Percentiles rank a stretch among this genome's conserved stretches.
phyloP scores from a whole-genome alignment of 2,329 filamentous ascomycete genomes.

The Arthrobotrys pseudoclavata region DNA sequence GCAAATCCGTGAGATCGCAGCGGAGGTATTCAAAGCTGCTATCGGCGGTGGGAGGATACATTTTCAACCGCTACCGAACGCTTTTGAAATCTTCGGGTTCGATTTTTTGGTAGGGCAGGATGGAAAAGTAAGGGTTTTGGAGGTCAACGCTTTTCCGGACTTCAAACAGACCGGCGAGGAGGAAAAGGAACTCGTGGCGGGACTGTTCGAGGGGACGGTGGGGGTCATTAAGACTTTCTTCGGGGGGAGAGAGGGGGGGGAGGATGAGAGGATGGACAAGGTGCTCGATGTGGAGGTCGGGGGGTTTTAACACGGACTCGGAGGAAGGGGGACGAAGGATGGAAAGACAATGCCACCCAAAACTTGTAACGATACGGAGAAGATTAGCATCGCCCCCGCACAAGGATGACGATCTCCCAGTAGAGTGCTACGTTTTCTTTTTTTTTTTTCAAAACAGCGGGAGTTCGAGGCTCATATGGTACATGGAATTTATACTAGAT shows the following conservation, averaged over 20 bases:
- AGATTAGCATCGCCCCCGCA: constrained; percentile 86
- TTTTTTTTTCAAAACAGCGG: constrained; percentile 10
- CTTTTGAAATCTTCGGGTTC: constrained; percentile 91
- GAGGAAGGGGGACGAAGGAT: no score
- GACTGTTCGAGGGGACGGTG: constrained; percentile 82
- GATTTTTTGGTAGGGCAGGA: constrained; percentile 84
- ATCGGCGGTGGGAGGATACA: constrained; percentile 86
- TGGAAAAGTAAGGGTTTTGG: constrained; percentile 80
- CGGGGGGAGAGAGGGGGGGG: constrained; percentile 65
- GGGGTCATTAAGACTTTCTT: constrained; percentile 79
- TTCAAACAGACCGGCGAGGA: constrained; percentile 90
- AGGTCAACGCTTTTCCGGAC: constrained; percentile 96
- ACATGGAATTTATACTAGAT: not conserved
- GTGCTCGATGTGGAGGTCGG: constrained; percentile 67
- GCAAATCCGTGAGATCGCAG: constrained; percentile 81
- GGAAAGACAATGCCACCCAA: no score
- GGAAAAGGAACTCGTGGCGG: constrained; percentile 78
- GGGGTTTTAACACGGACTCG: constrained; percentile 49
- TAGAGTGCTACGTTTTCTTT: constrained; percentile 5
- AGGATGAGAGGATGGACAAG: constrained; percentile 62
- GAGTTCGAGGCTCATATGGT: constrained; percentile 9
- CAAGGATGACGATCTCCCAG: constrained; percentile 64
- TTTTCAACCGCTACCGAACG: constrained; percentile 87
- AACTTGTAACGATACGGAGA: constrained; percentile 72
- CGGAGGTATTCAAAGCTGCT: constrained; percentile 86